phyloP scores from a whole-genome alignment of 2,329 filamentous ascomycete species.

The Talaromyces albobiverticillius region DNA sequence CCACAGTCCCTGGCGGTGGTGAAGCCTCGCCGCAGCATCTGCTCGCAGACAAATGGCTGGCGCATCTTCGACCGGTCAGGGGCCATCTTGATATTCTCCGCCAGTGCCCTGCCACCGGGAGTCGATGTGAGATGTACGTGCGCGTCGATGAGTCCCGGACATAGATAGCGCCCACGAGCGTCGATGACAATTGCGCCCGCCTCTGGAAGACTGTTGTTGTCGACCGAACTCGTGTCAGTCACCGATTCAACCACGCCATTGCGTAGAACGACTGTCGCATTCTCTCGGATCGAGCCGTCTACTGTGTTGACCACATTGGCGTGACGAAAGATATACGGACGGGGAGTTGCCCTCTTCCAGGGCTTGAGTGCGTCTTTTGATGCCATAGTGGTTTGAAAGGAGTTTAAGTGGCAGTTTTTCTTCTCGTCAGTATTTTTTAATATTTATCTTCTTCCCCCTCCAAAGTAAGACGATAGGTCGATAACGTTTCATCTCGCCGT shows the following conservation, averaged over 20 bases:
- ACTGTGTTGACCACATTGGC: slow-evolving; percentile 44
- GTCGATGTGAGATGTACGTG: slow-evolving; percentile 51
- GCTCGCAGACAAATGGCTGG: slow-evolving; percentile 20
- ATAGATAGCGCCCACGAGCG: slow-evolving; percentile 42
- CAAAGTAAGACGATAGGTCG: neutral
- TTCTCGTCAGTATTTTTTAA: neutral
- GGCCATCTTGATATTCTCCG: neutral
- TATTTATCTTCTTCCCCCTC: neutral
- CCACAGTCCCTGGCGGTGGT: slow-evolving; percentile 59
- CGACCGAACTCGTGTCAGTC: neutral
- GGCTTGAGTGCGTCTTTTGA: slow-evolving; percentile 3
- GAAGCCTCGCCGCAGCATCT: slow-evolving; percentile 58
- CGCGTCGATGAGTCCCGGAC: slow-evolving; percentile 53
- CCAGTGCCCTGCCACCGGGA: slow-evolving; percentile 32
- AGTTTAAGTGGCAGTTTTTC: neutral
- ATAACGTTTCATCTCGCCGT: no score
- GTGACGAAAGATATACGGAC: slow-evolving; percentile 12
- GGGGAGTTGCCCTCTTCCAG: slow-evolving; percentile 2
- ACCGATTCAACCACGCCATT: slow-evolving; percentile 30
- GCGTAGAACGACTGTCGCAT: slow-evolving; percentile 31
- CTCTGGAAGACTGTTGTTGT: neutral
- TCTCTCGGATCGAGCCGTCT: slow-evolving; percentile 28
- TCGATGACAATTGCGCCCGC: slow-evolving; percentile 34
- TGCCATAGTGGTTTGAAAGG: neutral
- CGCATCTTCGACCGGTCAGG: slow-evolving; percentile 3